Percentiles rank a stretch among this genome's conserved stretches.
Evolutionary conservation across 805 yeast species (phyloP).

Genomic region (Starmerella davenportii): DNA sequence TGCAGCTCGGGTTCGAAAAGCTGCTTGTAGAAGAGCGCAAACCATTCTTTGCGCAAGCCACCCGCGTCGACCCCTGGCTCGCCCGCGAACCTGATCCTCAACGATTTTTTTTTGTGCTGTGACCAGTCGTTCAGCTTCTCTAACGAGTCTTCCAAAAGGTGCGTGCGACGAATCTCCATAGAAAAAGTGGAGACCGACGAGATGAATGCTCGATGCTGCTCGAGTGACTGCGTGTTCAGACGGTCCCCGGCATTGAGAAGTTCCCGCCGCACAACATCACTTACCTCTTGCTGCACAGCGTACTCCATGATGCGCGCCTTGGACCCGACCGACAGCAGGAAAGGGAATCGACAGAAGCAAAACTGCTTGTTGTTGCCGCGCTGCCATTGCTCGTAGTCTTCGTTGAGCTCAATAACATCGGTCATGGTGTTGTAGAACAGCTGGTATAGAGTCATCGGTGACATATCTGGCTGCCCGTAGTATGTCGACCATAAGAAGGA

Average conservation of each 20-base stretch:
- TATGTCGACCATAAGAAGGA: conserved; percentile 29
- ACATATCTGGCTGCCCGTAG: background rate
- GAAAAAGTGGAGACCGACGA: conserved; percentile 17
- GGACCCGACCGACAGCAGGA: conserved; percentile 60
- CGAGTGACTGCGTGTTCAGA: conserved; percentile 1
- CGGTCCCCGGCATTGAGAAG: conserved; percentile 8
- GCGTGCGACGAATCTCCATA: conserved; percentile 47
- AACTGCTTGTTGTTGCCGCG: conserved; percentile 20
- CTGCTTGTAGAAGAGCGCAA: conserved; percentile 49
- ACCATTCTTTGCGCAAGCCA: conserved; percentile 90
- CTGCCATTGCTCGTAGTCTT: conserved; percentile 80
- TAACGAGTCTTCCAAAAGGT: conserved; percentile 59
- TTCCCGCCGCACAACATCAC: conserved; percentile 11
- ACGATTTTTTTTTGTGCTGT: conserved; percentile 35
- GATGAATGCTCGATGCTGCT: conserved; percentile 2
- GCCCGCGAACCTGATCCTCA: conserved; percentile 60
- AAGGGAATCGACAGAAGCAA: conserved; percentile 71
- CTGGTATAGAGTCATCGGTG: background rate
- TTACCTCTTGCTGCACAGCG: conserved; percentile 13
- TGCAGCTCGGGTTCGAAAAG: conserved; percentile 53
- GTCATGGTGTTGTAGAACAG: conserved; percentile 61
- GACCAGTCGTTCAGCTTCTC: conserved; percentile 33
- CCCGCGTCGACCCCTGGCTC: conserved; percentile 96
- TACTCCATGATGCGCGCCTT: conserved; percentile 67
- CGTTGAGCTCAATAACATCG: conserved; percentile 56